Evolutionary conservation across 805 yeast species (phyloP), one percentile per base, ranked within the genome.

Genomic region (Candida awuae): DNA sequence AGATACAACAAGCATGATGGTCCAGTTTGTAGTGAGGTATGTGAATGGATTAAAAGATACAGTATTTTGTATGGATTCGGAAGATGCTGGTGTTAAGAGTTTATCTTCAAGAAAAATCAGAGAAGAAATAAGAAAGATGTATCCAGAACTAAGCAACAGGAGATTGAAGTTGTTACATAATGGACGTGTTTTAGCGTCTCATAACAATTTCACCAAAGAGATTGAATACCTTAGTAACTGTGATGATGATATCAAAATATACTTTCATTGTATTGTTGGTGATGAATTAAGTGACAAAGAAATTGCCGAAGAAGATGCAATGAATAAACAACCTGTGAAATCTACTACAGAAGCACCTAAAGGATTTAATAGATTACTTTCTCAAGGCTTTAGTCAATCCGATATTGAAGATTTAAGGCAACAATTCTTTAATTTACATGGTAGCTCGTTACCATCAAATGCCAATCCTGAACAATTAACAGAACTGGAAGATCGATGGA

Each of bases 401-500:
- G 97, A 88, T 49, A 75, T 88, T 20, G 66, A 67, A 31, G 79
- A 78, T 40, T 59, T 88, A 43, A 68, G 96, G 43, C 63, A 71
- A 37, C 96, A 87, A 56, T 87, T 88, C 53, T 71, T 75, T 42
- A 68, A 69, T 41, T 67, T 87, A 2, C 83, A 84, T 56, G 84
- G 84, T 0, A 66, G 54, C 32, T 61, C 45, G 8, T 33, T 50
- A 34, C 37, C 37, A 12, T 52, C 53, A 19, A 67, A 67, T 27
- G 70, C 63, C 35, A 72, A 68, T 16, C 69, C 61, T 35, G 71
- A 68, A 18, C 84, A 71, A 41, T 58, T 79, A 2, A 56, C 85
- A 36, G 80, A 79, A 46, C 57, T 85, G 42, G 95, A 86, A 54
- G 95, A 86, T 48, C 68, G 84, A 41, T 87, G 95, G 95, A 82